Base-by-base conservation (phyloP, 257 asterid species). In the Nicotiana knightiana region DNA sequence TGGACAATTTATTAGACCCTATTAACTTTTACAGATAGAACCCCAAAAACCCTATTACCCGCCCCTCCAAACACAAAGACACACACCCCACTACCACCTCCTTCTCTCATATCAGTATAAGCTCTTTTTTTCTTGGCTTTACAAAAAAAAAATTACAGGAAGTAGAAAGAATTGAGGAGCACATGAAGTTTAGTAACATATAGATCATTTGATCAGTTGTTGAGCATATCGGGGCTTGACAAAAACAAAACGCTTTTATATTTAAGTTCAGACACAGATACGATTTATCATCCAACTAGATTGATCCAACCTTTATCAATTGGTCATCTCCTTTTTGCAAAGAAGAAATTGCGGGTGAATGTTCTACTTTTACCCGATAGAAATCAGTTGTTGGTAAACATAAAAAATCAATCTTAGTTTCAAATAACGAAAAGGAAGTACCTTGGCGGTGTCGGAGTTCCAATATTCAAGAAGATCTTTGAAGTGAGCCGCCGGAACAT, bases 1-100 rank as follows among this genome's bases (percentile, higher is more conserved):
- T 75, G 43, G 64, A 46, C 79, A 75, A 75, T 75, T 51, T 26
- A 75, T 51, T 75, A 51, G 43, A 75, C 80, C 28, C 46, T 24
- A 51, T 75, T 75, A 75, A 75, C 61, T 75, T 17, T 5, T 51
- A 75, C 63, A 51, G 64, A 15, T 26, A 75, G 15, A 51, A 75
- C 16, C 58, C 57, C 46, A 21, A 73, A 62, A 5, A 51, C 63
- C 46, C 43, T 6, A 15, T 17, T 12, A 37, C 46, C 63, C 26
- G 9, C 46, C 26, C 80, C 63, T 8, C 43, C 63, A 5, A 43
- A 43, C 51, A 43, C 12, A 9, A 1, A 9, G 12, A 9, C 51
- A 9, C 12, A 9, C 63, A 24, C 32, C 15, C 66, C 62, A 6
- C 63, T 4, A 3, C 21, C 59, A 1, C 35, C n/a, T 21, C 78